A percentile compares a stretch with the other conserved stretches of the same genome.
phyloP scores from a whole-genome alignment of 768 basidiomycete species.

The Neoboletus brunneissimus region DNA sequence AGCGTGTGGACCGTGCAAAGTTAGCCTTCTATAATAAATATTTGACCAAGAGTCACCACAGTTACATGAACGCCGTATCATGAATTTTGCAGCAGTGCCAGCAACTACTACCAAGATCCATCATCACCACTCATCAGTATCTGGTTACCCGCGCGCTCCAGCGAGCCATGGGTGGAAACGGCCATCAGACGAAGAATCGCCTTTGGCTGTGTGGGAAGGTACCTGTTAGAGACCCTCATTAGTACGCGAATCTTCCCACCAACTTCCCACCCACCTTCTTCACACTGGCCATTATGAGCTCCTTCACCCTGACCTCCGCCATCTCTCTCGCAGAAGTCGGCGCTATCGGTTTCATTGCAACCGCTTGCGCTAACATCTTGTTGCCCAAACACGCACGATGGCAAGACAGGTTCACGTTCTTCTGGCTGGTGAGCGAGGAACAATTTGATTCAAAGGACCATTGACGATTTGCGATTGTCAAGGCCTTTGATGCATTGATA shows the following conservation, averaged over 20 bases:
- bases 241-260: neutral
- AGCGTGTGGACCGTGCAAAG: too few relatives aligned
- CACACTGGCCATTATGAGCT: constrained; percentile 16
- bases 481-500: constrained; percentile 80
- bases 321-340: constrained; percentile 62
- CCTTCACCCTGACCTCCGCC: constrained; percentile 59
- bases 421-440: constrained; percentile 62
- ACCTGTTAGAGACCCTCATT: neutral
- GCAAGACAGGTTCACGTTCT: constrained; percentile 68
- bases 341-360: constrained; percentile 48
- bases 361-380: constrained; percentile 48
- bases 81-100: too few relatives aligned
- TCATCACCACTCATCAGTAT: too few relatives aligned
- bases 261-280: neutral
- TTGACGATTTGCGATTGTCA: neutral
- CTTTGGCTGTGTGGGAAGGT: neutral
- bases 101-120: too few relatives aligned
- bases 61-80: too few relatives aligned
- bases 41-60: too few relatives aligned
- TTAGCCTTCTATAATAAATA: too few relatives aligned
- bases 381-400: constrained; percentile 62
- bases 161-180: too few relatives aligned
- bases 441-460: neutral
- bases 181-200: too few relatives aligned
- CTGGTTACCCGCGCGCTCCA: too few relatives aligned